A percentile compares a stretch with the other conserved stretches of the same genome.
Evolutionary conservation across 495 filamentous ascomycete genomes (phyloP).

Genomic region (Usnea hakonensis): DNA sequence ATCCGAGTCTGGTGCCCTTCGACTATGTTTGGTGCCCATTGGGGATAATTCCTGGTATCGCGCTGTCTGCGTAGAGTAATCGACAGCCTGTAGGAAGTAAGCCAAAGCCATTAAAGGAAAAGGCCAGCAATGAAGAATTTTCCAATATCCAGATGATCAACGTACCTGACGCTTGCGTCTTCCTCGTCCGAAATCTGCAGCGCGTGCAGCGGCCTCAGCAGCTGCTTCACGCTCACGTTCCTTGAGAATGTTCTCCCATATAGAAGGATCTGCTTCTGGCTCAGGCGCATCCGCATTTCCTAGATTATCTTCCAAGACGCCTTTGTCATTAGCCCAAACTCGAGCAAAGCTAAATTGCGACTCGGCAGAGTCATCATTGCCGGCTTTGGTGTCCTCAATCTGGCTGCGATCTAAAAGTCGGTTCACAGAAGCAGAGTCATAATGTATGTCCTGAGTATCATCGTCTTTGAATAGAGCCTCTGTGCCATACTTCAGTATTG

Average conservation of each 20-base stretch:
- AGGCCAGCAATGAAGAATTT: not conserved
- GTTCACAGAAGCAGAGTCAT: slow-evolving; percentile 74
- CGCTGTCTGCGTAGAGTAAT: slow-evolving; percentile 18
- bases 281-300: slow-evolving; percentile 39
- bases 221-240: slow-evolving; percentile 71
- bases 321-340: slow-evolving; percentile 82
- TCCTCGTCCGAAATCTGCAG: slow-evolving; percentile 72
- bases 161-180: slow-evolving; percentile 50
- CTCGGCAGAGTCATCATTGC: slow-evolving; percentile 52
- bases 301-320: slow-evolving; percentile 51
- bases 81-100: slow-evolving; percentile 15
- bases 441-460: slow-evolving; percentile 55
- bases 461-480: slow-evolving; percentile 77
- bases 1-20: slow-evolving; percentile 20
- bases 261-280: slow-evolving; percentile 43
- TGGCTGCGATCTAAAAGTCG: slow-evolving; percentile 80
- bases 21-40: not conserved
- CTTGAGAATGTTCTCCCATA: slow-evolving; percentile 84
- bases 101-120: not conserved
- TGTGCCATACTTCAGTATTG: slow-evolving; percentile 82
- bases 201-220: slow-evolving; percentile 53
- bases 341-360: slow-evolving; percentile 84
- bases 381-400: slow-evolving; percentile 60
- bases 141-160: not conserved
- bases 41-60: slow-evolving; percentile 9